Evolutionary conservation across 495 filamentous ascomycete species (phyloP).

Genomic region (Annulohypoxylon maeteangense): DNA sequence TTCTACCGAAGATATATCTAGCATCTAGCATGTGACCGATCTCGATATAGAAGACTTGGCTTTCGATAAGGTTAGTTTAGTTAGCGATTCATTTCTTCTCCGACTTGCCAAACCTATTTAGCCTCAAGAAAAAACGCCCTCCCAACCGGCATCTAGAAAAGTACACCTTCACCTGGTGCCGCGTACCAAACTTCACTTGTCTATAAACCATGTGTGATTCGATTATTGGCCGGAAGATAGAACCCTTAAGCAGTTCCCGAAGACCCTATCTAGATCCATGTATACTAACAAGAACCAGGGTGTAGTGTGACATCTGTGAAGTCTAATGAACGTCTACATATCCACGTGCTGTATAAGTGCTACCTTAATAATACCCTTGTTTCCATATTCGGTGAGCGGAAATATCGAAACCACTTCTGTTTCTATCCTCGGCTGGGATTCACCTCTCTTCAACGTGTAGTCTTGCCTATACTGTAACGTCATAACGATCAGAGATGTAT

Average conservation of each 20-base stretch:
- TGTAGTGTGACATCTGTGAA: conserved; percentile 6
- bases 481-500: not conserved
- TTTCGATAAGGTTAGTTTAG: not conserved
- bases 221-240: conserved; percentile 13
- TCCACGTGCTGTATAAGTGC: conserved; percentile 13
- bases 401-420: not conserved
- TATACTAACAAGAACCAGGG: conserved; percentile 1
- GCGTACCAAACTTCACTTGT: conserved; percentile 2
- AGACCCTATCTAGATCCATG: not conserved
- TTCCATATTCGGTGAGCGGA: conserved; percentile 6
- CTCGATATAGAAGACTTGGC: not conserved
- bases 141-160: conserved; percentile 9
- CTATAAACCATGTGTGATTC: conserved; percentile 9
- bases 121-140: conserved; percentile 15
- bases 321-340: not conserved
- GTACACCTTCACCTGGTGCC: conserved; percentile 1
- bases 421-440: not conserved
- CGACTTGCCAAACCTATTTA: conserved; percentile 12
- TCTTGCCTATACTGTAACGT: conserved; percentile 6
- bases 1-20: not conserved
- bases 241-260: conserved; percentile 2
- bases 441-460: not conserved
- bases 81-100: not conserved
- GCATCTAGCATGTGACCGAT: not conserved
- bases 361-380: conserved; percentile 6